Percentiles rank a stretch among this genome's conserved stretches.
Conservation (phyloP, 768 basidiomycete genomes). For the Pisolithus orientalis region DNA sequence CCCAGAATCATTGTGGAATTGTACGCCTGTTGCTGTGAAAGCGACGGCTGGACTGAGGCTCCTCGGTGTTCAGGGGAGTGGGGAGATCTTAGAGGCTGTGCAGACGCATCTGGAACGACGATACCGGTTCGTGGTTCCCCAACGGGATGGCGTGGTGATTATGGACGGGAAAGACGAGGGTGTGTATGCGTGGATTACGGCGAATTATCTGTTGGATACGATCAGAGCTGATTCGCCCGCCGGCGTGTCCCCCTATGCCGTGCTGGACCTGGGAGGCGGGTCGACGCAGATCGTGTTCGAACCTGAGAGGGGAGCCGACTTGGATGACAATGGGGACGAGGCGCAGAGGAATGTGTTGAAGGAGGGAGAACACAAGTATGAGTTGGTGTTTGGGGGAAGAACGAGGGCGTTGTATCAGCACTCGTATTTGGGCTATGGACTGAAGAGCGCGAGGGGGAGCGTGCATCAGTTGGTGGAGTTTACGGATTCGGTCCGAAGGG, state of each 20-base stretch:
- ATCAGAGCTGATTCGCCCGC: slow-evolving; percentile 50
- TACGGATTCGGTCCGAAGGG: slow-evolving; percentile 45
- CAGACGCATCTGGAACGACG: slow-evolving; percentile 44
- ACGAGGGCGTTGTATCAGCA: slow-evolving; percentile 87
- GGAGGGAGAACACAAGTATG: slow-evolving; percentile 91
- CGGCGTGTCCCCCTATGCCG: slow-evolving; percentile 64
- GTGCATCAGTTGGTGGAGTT: slow-evolving; percentile 92
- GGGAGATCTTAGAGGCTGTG: slow-evolving; percentile 73
- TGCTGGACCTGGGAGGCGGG: slow-evolving; percentile 93
- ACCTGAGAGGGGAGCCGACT: slow-evolving; percentile 48
- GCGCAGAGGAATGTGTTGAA: slow-evolving; percentile 36
- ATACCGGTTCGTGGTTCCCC: slow-evolving; percentile 66
- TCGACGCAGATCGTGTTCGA: slow-evolving; percentile 98
- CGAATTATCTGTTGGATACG: slow-evolving; percentile 82
- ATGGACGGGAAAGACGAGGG: slow-evolving; percentile 98
- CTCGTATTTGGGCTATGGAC: slow-evolving; percentile 94
- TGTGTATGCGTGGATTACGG: slow-evolving; percentile 98
- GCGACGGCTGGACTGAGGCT: slow-evolving; percentile 86
- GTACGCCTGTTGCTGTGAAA: slow-evolving; percentile 87
- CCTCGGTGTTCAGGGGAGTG: slow-evolving; percentile 54
- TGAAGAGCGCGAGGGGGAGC: slow-evolving; percentile 80
- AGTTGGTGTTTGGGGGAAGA: slow-evolving; percentile 65
- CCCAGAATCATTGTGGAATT: slow-evolving; percentile 51
- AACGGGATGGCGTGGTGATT: slow-evolving; percentile 65
- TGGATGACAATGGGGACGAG: slow-evolving; percentile 18